Evolutionary conservation across 2,329 filamentous ascomycete species (phyloP).

Genomic region (Davidsoniella neocaledoniae): DNA sequence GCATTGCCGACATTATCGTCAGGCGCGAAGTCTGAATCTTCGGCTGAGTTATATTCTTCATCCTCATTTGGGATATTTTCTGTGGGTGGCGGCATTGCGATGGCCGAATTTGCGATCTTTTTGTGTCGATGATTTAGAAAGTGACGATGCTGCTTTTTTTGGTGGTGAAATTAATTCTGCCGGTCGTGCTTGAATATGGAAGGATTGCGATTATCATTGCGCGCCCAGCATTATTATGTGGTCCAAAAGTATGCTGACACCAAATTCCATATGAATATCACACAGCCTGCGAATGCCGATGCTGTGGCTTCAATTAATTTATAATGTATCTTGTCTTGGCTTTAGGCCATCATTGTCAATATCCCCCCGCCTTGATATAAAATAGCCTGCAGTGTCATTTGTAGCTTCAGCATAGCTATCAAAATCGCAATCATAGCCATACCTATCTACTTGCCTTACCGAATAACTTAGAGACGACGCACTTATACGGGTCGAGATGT

Average conservation of each 20-base stretch:
- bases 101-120: neutral
- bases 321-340: neutral
- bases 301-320: neutral
- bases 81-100: neutral
- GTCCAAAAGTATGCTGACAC: constrained; percentile 8
- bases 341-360: neutral
- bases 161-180: neutral
- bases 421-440: neutral
- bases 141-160: neutral
- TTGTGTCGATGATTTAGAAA: neutral
- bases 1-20: constrained; percentile 20
- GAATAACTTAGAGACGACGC: no score
- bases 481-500: neutral
- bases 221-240: neutral
- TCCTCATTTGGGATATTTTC: neutral
- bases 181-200: no score
- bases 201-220: no score
- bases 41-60: constrained; percentile 44
- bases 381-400: neutral
- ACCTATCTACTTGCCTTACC: neutral
- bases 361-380: constrained; percentile 1
- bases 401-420: neutral
- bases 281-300: neutral
- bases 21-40: constrained; percentile 59
- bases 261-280: no score